Evolutionary conservation across 1,284 basidiomycete species (phyloP), one percentile per base, ranked within the genome.

Genomic region (Abortiporus biennis): DNA sequence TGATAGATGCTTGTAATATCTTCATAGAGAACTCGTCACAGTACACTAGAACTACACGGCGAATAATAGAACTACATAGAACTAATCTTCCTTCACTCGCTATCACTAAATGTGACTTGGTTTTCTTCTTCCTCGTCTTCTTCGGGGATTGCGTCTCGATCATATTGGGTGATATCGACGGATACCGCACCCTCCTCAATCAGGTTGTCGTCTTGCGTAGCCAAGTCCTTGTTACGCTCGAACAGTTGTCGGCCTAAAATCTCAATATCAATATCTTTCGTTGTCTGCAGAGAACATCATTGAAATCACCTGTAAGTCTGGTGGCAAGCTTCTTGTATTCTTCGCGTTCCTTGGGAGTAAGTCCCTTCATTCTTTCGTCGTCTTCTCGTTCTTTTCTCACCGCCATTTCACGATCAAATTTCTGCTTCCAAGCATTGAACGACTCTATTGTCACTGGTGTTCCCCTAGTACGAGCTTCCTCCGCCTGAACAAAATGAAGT

Each of bases 191-290:
- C 92, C 58, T 95, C 92, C 60, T 94, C 87, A 55, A 85, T 64
- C 31, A 91, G 68, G 17, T 64, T 74, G 45, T 89, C 86, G 47
- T 95, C 92, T 19, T 70, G 65, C 3, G 63, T 64, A 64, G 70
- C 87, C 42, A 92, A 69, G 52, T 78, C 77, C 47, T 71, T 77
- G 59, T 90, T 80, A 42, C 78, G 78, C 63, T 94, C 90, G 62
- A 95, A 96, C 43, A 95, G 65, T 66, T 94, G 90, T 19, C 90
- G 81, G 22, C 92, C 92, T 93, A n/a, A n/a, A n/a, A 49, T 16
- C 29, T 34, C 52, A n/a, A 15, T 33, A 29, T 20, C 17, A 27
- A 32, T 42, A 23, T 44, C 29, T 40, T 39, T 29, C 33, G 17
- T 19, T 31, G 24, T 37, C n/a, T 24, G 21, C 19, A 37, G 29